These are phyloP conservation scores for Mycena amicta DNA, from an alignment of 768 basidiomycete genomes.

Conservation along the genomic window DNA sequence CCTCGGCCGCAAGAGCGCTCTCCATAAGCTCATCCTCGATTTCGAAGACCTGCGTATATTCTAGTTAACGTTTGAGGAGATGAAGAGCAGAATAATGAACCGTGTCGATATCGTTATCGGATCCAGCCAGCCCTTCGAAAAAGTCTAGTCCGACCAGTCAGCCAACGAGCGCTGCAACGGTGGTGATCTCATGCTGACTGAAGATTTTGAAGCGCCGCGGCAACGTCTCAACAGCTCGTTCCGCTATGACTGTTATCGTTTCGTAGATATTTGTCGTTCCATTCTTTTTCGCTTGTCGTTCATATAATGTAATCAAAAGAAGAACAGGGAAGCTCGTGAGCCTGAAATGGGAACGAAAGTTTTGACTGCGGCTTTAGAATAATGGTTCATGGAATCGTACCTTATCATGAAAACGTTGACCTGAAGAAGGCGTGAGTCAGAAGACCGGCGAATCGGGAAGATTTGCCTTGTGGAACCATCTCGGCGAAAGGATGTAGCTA, in stretches of 20 bases:
- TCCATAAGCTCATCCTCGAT: constrained; percentile 67
- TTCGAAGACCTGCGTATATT: constrained; percentile 65
- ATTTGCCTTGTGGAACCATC: constrained; percentile 94
- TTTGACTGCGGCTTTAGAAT: neutral
- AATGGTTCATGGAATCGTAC: constrained; percentile 34
- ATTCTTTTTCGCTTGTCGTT: constrained; percentile 75
- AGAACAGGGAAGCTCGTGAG: constrained; percentile 85
- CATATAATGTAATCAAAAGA: constrained; percentile 79
- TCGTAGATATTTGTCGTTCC: constrained; percentile 73
- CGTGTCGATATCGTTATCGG: constrained; percentile 72
- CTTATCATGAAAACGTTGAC: constrained; percentile 89
- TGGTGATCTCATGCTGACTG: constrained; percentile 48
- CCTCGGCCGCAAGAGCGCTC: constrained; percentile 49
- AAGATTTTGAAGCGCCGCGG: constrained; percentile 76
- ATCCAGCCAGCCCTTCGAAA: constrained; percentile 78
- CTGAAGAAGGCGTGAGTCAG: constrained; percentile 39
- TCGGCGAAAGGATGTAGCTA: constrained; percentile 82
- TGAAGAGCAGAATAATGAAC: constrained; percentile 43
- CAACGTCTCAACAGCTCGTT: constrained; percentile 71
- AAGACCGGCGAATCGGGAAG: constrained; percentile 17
- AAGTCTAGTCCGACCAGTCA: constrained; percentile 53
- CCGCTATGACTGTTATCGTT: constrained; percentile 65
- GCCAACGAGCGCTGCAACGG: neutral
- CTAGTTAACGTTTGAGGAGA: neutral
- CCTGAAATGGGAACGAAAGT: constrained; percentile 41